Percentiles rank a stretch among this genome's conserved stretches.
phyloP scores from a whole-genome alignment of 192 early-diverging fungal genomes.

The Ambispora gerdemannii region DNA sequence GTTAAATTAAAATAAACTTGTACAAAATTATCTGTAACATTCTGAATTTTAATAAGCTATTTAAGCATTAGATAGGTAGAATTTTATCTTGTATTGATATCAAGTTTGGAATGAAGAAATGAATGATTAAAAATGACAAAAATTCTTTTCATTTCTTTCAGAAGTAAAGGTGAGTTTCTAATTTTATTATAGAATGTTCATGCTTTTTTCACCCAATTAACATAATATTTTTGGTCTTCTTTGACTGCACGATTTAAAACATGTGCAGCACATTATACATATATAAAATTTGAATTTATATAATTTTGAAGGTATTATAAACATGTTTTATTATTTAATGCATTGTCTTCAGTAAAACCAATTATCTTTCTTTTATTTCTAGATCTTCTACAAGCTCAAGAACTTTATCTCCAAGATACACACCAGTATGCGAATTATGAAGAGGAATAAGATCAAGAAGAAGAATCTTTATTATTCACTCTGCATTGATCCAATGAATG shows the following conservation, averaged over 20 bases:
- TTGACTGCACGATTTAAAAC: neutral
- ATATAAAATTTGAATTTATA: neutral
- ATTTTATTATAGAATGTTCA: too few relatives aligned
- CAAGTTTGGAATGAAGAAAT: neutral
- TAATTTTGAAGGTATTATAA: neutral
- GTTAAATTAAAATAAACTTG: neutral
- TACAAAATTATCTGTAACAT: neutral
- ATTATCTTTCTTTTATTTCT: slow-evolving; percentile 3
- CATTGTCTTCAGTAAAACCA: neutral
- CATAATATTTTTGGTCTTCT: neutral
- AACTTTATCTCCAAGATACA: too few relatives aligned
- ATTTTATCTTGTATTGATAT: neutral
- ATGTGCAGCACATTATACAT: neutral
- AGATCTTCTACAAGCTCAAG: too few relatives aligned
- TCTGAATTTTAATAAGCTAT: neutral
- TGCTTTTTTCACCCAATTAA: neutral
- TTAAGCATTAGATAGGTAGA: neutral
- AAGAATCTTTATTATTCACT: too few relatives aligned
- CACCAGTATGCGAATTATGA: too few relatives aligned
- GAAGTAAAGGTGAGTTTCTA: neutral
- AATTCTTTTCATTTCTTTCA: slow-evolving; percentile 2
- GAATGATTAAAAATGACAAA: neutral
- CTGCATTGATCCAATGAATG: too few relatives aligned
- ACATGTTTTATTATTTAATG: neutral
- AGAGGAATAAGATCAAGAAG: too few relatives aligned